phyloP scores from a whole-genome alignment of 2,329 filamentous ascomycete species.

The Apiospora koreana region DNA sequence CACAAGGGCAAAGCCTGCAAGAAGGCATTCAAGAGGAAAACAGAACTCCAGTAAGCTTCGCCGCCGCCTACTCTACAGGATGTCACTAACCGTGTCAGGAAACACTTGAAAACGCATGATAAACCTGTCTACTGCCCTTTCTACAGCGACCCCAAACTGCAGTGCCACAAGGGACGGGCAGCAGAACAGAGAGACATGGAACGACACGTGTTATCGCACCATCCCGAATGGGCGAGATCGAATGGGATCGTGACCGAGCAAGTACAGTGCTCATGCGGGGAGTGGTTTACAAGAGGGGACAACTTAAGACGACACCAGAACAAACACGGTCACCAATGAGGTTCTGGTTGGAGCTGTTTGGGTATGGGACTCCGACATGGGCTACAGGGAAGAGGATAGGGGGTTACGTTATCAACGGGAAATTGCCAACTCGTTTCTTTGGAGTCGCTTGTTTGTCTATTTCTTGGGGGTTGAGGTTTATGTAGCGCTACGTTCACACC shows the following conservation, averaged over 20 bases:
- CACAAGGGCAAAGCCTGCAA: neutral
- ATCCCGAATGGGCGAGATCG: neutral
- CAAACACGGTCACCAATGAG: neutral
- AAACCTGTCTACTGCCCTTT: conserved; percentile 12
- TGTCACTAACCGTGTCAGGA: neutral
- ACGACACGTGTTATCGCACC: neutral
- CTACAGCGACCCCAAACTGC: neutral
- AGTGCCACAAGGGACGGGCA: neutral
- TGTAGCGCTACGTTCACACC: neutral
- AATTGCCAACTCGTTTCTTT: neutral
- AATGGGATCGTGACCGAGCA: neutral
- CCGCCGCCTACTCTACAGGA: accelerated
- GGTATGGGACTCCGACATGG: neutral
- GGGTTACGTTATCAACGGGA: neutral
- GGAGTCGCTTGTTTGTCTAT: neutral
- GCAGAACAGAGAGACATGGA: conserved; percentile 1
- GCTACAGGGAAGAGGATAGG: neutral
- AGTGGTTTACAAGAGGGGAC: neutral
- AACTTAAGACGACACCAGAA: neutral
- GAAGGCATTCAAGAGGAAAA: neutral
- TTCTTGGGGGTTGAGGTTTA: neutral
- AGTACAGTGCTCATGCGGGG: neutral
- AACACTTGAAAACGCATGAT: conserved; percentile 9
- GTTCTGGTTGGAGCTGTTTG: neutral
- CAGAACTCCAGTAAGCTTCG: neutral